Conservation (phyloP, 1,284 basidiomycete species). For the Heimioporus punctisporus region DNA sequence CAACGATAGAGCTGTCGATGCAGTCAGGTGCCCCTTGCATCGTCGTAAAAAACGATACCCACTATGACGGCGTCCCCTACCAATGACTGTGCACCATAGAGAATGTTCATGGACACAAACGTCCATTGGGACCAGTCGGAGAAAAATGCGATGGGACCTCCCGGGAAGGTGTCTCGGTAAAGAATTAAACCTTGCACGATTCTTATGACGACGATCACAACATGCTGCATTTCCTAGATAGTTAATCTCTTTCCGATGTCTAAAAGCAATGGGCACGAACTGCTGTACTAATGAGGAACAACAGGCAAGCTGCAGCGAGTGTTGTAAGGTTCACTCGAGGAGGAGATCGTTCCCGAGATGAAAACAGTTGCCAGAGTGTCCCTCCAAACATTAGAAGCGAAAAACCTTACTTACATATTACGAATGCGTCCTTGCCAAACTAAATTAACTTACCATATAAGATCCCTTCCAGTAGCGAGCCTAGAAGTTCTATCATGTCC, state of each 20-base stretch:
- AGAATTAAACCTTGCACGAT: background rate
- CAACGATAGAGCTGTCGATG: conserved; percentile 1
- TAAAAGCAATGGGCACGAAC: background rate
- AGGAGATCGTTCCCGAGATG: background rate
- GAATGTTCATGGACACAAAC: conserved; percentile 1
- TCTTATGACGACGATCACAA: background rate
- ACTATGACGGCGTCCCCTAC: conserved; percentile 1
- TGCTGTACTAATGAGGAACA: background rate
- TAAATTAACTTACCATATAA: no score
- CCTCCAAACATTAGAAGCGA: no score
- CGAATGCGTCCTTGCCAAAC: no score
- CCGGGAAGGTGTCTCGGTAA: background rate
- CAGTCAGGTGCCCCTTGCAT: background rate
- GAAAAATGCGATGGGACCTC: background rate
- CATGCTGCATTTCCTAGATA: background rate
- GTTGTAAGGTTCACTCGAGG: no score
- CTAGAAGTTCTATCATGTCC: background rate
- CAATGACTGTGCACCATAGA: background rate
- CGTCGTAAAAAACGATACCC: background rate
- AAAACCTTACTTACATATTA: no score
- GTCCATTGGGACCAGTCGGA: conserved; percentile 1
- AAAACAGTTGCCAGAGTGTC: background rate
- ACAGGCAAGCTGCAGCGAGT: no score
- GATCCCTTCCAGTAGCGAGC: background rate
- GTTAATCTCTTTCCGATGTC: background rate